Conservation (phyloP, 1,139 yeast genomes). For the Eremothecium gossypii region DNA sequence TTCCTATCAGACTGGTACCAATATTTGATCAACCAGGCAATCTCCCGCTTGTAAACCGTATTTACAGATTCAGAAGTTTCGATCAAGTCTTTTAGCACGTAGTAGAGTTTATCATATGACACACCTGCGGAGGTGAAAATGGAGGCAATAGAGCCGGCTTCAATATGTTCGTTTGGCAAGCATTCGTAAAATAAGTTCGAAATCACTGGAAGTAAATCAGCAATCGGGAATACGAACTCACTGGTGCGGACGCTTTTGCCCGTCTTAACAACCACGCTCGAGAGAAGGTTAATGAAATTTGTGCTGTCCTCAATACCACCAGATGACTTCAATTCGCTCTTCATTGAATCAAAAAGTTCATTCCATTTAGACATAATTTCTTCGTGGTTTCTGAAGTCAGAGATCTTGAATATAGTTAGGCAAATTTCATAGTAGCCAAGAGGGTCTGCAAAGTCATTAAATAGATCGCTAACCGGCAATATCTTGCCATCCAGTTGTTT, state of each 20-base stretch:
- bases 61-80: constrained; percentile 51
- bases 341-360: constrained; percentile 41
- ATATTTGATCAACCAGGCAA: constrained; percentile 50
- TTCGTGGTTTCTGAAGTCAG: constrained; percentile 70
- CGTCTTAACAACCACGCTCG: constrained; percentile 36
- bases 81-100: constrained; percentile 55
- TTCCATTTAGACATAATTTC: constrained; percentile 68
- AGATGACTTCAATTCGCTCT: constrained; percentile 19
- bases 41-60: constrained; percentile 41
- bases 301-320: constrained; percentile 23
- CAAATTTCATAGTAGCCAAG: constrained; percentile 80
- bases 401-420: constrained; percentile 64
- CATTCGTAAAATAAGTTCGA: constrained; percentile 28
- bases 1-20: constrained; percentile 62
- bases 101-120: constrained; percentile 58
- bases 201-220: constrained; percentile 54
- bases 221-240: constrained; percentile 77
- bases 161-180: constrained; percentile 36
- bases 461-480: constrained; percentile 65
- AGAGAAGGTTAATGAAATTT: constrained; percentile 30
- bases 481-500: constrained; percentile 54
- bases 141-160: constrained; percentile 50
- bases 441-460: constrained; percentile 81
- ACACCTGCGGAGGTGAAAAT: constrained; percentile 73
- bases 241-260: constrained; percentile 44